Percentiles rank a stretch among this genome's conserved stretches.
Evolutionary conservation across 257 asterid genomes (phyloP).

Genomic region (Solanum paucissectum): DNA sequence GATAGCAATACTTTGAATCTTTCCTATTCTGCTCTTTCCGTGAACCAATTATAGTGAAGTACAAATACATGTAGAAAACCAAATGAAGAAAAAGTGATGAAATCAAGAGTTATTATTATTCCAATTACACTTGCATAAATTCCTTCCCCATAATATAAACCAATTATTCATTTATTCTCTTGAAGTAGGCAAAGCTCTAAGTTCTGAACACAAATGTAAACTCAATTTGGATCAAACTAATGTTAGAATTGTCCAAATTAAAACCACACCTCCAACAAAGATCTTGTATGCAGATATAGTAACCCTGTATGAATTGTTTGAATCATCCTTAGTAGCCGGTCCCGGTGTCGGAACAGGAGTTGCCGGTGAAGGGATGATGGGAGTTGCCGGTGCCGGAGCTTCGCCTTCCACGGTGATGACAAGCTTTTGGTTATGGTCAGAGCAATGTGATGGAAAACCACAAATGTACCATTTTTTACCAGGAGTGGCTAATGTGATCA

Average conservation of each 20-base stretch:
- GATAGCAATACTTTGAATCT: not conserved
- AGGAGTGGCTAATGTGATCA: not conserved
- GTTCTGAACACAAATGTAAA: not conserved
- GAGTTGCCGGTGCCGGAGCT: not conserved
- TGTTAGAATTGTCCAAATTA: not conserved
- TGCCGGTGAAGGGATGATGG: not conserved
- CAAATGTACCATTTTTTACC: conserved; percentile 19
- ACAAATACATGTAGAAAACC: not conserved
- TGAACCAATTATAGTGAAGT: not conserved
- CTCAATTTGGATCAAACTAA: not conserved
- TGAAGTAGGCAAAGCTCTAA: not conserved
- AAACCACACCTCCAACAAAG: not conserved
- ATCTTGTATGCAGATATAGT: not conserved
- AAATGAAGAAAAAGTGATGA: not conserved
- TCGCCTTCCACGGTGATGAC: conserved; percentile 1
- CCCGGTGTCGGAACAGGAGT: not conserved
- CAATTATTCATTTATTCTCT: not conserved
- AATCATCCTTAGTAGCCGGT: not conserved
- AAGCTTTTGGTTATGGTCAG: conserved; percentile 1
- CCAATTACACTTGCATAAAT: not conserved
- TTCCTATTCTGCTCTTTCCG: not conserved
- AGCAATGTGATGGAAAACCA: conserved; percentile 1
- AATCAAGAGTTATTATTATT: not conserved
- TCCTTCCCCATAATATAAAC: not conserved
- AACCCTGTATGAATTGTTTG: not conserved